Conservation (phyloP, 345 rosid genomes). For the Geranium brycei region DNA sequence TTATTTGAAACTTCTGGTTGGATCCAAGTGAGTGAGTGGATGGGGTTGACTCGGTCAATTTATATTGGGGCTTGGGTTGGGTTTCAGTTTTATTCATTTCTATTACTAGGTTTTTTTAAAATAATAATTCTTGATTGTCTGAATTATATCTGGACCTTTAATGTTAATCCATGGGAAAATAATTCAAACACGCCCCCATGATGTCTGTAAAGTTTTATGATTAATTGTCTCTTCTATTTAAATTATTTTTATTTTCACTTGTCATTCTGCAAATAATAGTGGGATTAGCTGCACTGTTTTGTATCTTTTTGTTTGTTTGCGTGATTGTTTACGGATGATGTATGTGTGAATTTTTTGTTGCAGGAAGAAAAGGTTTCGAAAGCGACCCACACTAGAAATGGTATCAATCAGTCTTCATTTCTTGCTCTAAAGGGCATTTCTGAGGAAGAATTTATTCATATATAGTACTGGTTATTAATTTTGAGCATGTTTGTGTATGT, state of each 20-base stretch:
- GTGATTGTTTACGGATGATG: slow-evolving; percentile 17
- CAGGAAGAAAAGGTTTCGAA: slow-evolving; percentile 71
- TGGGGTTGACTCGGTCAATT: slow-evolving; percentile 47
- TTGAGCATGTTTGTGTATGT: slow-evolving; percentile 13
- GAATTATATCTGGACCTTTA: not conserved
- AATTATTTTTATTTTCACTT: not conserved
- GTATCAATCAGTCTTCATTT: slow-evolving; percentile 31
- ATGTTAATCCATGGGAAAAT: not conserved
- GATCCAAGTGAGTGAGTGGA: slow-evolving; percentile 22
- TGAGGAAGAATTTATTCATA: slow-evolving; percentile 3
- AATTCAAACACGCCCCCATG: not conserved
- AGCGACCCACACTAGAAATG: slow-evolving; percentile 72
- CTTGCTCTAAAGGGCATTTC: slow-evolving; percentile 7
- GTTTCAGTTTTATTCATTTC: slow-evolving; percentile 19
- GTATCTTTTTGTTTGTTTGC: slow-evolving; percentile 5
- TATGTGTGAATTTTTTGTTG: slow-evolving; percentile 16
- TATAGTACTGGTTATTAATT: slow-evolving; percentile 1
- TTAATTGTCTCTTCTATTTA: not conserved
- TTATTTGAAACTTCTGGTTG: slow-evolving; percentile 11
- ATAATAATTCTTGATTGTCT: slow-evolving; percentile 17
- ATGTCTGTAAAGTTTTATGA: not conserved
- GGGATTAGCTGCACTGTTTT: slow-evolving; percentile 12
- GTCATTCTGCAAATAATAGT: not conserved
- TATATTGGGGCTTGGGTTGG: slow-evolving; percentile 8
- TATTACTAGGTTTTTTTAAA: slow-evolving; percentile 12